Conservation (phyloP, 2,329 filamentous ascomycete genomes). For the Xylaria sp. region DNA sequence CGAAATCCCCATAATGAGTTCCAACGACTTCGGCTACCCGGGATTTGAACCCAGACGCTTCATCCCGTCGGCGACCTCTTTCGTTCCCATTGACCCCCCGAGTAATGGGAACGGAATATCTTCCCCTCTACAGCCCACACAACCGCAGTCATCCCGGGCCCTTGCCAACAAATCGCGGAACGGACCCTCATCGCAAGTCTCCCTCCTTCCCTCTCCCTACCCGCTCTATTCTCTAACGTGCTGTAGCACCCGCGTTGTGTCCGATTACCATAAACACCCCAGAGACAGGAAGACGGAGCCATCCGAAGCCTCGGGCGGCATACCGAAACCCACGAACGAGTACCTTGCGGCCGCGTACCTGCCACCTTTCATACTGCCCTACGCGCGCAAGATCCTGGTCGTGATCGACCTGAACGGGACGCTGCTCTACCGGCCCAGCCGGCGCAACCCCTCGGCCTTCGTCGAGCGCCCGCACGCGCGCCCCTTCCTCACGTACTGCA, state of each 20-base stretch:
- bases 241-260: not conserved
- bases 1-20: not conserved
- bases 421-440: slow-evolving; percentile 70
- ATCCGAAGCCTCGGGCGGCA: slow-evolving; percentile 51
- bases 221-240: too few relatives aligned
- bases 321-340: slow-evolving; percentile 60
- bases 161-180: not conserved
- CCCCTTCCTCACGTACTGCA: slow-evolving; percentile 72
- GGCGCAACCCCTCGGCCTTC: slow-evolving; percentile 55
- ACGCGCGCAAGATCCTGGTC: slow-evolving; percentile 70
- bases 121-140: too few relatives aligned
- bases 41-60: not conserved
- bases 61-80: not conserved
- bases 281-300: slow-evolving; percentile 23
- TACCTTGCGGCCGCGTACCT: slow-evolving; percentile 63
- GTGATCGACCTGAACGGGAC: slow-evolving; percentile 95
- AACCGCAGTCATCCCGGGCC: not conserved
- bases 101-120: too few relatives aligned
- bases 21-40: not conserved
- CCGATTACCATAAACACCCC: not conserved
- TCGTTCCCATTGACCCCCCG: not conserved
- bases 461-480: slow-evolving; percentile 68
- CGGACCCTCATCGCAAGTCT: not conserved
- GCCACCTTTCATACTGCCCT: slow-evolving; percentile 43
- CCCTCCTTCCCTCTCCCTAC: not conserved